Evolutionary conservation across 2,329 filamentous ascomycete genomes (phyloP).

Genomic region (Fusarium sp.): DNA sequence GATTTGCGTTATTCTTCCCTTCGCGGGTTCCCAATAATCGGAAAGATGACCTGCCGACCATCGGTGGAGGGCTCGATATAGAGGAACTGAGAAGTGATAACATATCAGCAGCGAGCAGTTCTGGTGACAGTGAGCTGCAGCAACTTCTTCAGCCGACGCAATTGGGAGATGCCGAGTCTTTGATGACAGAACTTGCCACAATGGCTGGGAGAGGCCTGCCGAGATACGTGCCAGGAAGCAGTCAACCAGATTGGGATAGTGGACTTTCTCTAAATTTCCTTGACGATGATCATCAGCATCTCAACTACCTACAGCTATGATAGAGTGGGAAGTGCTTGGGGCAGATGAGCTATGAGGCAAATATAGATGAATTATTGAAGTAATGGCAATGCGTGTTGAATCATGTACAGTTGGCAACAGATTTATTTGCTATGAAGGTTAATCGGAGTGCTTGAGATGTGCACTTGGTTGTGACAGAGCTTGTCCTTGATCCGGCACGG

Average conservation of each 20-base stretch:
- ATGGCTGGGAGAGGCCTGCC: neutral
- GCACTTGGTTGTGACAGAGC: too few relatives aligned
- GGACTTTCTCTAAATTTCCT: neutral
- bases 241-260: neutral
- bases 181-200: neutral
- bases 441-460: accelerated
- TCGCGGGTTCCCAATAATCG: neutral
- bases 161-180: neutral
- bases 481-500: neutral
- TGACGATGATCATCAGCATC: neutral
- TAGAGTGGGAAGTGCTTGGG: neutral
- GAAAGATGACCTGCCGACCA: neutral
- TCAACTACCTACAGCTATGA: neutral
- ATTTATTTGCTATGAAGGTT: too few relatives aligned
- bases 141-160: neutral
- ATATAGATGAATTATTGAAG: too few relatives aligned
- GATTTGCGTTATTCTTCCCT: neutral
- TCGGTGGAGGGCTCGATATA: neutral
- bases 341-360: neutral
- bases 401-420: accelerated
- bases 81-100: neutral
- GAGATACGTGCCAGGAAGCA: neutral
- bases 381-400: neutral
- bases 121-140: neutral
- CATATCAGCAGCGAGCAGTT: neutral